Conservation (phyloP, 129 eudicot species). For the Pseudognaphalium luteoalbum region DNA sequence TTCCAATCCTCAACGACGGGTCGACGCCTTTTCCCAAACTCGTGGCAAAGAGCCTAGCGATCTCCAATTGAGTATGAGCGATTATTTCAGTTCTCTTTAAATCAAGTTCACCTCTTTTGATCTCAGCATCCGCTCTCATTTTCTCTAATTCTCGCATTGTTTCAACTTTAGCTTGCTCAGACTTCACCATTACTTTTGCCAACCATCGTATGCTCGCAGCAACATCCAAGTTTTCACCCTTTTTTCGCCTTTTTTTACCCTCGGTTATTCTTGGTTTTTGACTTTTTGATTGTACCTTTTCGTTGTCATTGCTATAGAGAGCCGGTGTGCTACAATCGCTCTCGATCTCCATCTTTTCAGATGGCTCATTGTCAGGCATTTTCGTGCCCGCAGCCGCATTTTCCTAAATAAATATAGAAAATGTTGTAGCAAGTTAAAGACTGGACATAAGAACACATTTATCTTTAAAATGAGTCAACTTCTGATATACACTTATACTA, state of each 20-base stretch:
- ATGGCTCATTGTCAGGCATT: conserved; percentile 39
- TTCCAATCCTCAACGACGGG: conserved; percentile 63
- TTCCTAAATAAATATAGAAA: conserved; percentile 37
- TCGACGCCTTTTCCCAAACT: conserved; percentile 52
- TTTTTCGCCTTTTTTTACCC: conserved; percentile 36
- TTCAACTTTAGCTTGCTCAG: conserved; percentile 71
- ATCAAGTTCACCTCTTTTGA: conserved; percentile 82
- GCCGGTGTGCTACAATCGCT: conserved; percentile 87
- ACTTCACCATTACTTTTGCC: conserved; percentile 68
- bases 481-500: not conserved
- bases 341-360: conserved; percentile 53
- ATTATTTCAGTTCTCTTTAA: conserved; percentile 81
- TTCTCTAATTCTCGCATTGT: conserved; percentile 67
- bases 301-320: conserved; percentile 52
- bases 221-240: conserved; percentile 45
- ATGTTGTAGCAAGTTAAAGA: not conserved
- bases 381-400: conserved; percentile 38
- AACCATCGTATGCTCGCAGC: conserved; percentile 80
- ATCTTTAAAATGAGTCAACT: not conserved
- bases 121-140: conserved; percentile 78
- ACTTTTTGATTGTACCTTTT: conserved; percentile 39
- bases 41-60: conserved; percentile 73
- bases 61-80: conserved; percentile 87
- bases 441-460: not conserved
- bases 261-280: conserved; percentile 25